Evolutionary conservation across 176 grass and related monocot species (phyloP), one percentile per base, ranked within the genome.

Genomic region (Guadua angustifolia): DNA sequence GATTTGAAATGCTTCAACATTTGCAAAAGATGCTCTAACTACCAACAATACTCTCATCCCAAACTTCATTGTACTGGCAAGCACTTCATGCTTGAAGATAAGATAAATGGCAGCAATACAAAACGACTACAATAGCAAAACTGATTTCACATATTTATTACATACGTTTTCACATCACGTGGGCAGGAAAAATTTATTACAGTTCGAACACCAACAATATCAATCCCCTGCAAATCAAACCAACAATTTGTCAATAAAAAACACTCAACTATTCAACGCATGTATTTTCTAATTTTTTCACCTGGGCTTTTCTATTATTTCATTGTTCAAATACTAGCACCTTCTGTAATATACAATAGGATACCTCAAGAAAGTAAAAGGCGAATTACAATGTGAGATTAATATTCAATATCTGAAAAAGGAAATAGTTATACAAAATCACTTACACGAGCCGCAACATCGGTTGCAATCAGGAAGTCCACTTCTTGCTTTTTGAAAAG

Each of bases 371-470:
- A n/a, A 38, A 6, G 32, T 36, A 76, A 51, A 49, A 76, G 24
- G 7, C 39, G 4, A 51, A 84, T 17, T 24, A 64, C 4, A 29
- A 78, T 45, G 22, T 36, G 49, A 60, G 29, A 39, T 26, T 62
- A 86, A 59, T 68, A 73, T 39, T 76, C 3, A 70, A 68, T 24
- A 61, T 69, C 18, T 49, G 13, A 12, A 74, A 55, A 39, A 77
- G 35, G 35, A 29, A 61, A 33, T 42, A 6, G 0, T 79, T 38
- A 74, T 18, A 26, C 35, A 82, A 84, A 45, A 14, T 80, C 60
- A 91, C 94, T 94, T 92, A 97, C 95, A 84, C 95, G 95, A 84
- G 95, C 95, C 79, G 95, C 95, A 86, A 98, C 87, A 91, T 98
- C 95, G 84, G 95, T 98, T 60, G 95, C 95, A 86, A 98, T 91